A percentile compares a stretch with the other conserved stretches of the same genome.
These are phyloP conservation scores for Novakomyces olei DNA, from an alignment of 805 yeast species.

Conservation along the genomic window DNA sequence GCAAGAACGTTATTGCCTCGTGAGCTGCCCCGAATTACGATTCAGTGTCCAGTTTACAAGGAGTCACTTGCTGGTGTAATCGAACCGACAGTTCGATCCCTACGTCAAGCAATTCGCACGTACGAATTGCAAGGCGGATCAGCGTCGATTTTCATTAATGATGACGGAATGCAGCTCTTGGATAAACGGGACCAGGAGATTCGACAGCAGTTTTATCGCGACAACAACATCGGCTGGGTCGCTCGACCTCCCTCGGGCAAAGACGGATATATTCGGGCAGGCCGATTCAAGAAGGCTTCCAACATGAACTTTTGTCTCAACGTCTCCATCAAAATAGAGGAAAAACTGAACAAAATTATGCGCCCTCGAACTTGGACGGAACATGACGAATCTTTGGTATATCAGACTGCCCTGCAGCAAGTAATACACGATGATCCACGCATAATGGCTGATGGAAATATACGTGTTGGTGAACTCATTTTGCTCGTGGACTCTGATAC, in stretches of 20 bases:
- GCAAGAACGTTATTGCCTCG: no score
- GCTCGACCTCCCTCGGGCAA: slow-evolving; percentile 8
- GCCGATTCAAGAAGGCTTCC: slow-evolving; percentile 8
- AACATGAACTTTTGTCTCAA: slow-evolving; percentile 8
- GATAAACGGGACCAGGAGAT: slow-evolving; percentile 6
- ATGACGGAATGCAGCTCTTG: slow-evolving; percentile 8
- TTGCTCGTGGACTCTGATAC: slow-evolving; percentile 8
- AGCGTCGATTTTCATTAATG: slow-evolving; percentile 7
- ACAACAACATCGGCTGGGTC: slow-evolving; percentile 8
- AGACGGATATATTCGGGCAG: slow-evolving; percentile 7
- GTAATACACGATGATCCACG: slow-evolving; percentile 5
- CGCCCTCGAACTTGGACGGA: slow-evolving; percentile 8
- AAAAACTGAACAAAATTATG: slow-evolving; percentile 4
- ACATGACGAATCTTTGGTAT: slow-evolving; percentile 6
- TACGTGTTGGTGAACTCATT: slow-evolving; percentile 9
- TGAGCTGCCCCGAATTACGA: slow-evolving; percentile 9
- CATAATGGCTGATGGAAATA: slow-evolving; percentile 8
- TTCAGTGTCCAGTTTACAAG: slow-evolving; percentile 9
- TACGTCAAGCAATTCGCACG: slow-evolving; percentile 7
- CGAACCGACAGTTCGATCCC: slow-evolving; percentile 8
- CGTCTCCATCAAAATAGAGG: slow-evolving; percentile 7
- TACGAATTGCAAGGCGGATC: slow-evolving; percentile 9
- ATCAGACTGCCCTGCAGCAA: slow-evolving; percentile 5
- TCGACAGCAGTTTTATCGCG: slow-evolving; percentile 6
- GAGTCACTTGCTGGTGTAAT: slow-evolving; percentile 8